Base-by-base conservation (phyloP, 2,329 filamentous ascomycete species). In the Calonectria hawksworthii region DNA sequence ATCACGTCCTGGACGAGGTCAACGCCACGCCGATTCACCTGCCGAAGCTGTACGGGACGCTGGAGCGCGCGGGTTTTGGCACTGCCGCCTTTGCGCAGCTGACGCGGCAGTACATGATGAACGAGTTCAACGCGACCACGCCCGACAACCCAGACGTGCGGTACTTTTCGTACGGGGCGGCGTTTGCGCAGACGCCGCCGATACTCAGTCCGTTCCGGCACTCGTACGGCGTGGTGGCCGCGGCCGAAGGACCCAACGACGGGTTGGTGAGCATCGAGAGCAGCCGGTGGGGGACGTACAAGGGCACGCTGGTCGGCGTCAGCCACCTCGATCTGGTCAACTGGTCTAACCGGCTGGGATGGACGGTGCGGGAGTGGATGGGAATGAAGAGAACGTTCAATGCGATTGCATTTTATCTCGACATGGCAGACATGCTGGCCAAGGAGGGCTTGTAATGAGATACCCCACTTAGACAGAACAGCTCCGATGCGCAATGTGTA, bases 391-490 rank as follows among this genome's bases (percentile, higher is more conserved):
- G 86, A 72, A 92, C 89, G 21, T 94, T 94, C 79, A 94, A 93
- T 80, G 92, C 92, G 3, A 88, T 93, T 72, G 92, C 92, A 0
- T 93, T 94, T 79, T 94, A 94, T 78, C 87, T 93, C 2, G 91
- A 89, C 74, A 91, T 94, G 79, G 89, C 89, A 14, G 90, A 94
- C 80, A 95, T 94, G 93, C 85, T 95, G 65, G 92, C 93, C 2
- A 93, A 92, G 79, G 93, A 95, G 81, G 92, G 91, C 2, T 75
- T 86, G 23, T 87, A 74, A 83, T 64, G 26, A 16, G 34, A 38
- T 36, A 21, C 56, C 56, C 56, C 36, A 26, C 26, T 56, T 14
- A 28, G 16, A 28, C 34, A 61, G 18, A 10, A 41, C 56, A 26
- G 16, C 56, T 18, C 7, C 10, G 36, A 63, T 11, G 23, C 28